Conservation (phyloP, 78 protist genomes). For the Dictyostelium discoideum region dicty_2.7 NC_007090.3:525501-526000, state of each 20-base stretch:
- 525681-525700: constrained; percentile 96
- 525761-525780: constrained; percentile 76
- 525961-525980: constrained; percentile 87
- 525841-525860: constrained; percentile 58
- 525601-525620: not conserved
- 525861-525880: constrained; percentile 70
- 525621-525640: constrained; percentile 91
- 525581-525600: no score
- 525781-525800: constrained; percentile 89
- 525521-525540: constrained; percentile 92
- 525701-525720: constrained; percentile 85
- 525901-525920: constrained; percentile 88
- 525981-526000: not conserved
- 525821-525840: constrained; percentile 92
- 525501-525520: constrained; percentile 97
- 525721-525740: constrained; percentile 14
- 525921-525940: constrained; percentile 64
- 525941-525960: constrained; percentile 53
- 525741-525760: constrained; percentile 45
- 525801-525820: constrained; percentile 86
- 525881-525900: constrained; percentile 86
- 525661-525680: constrained; percentile 90
- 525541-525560: constrained; percentile 34
- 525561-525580: no score
- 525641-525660: constrained; percentile 53